Base-by-base conservation (phyloP, 208 protist species). In the Trypanosoma caninum region DNA sequence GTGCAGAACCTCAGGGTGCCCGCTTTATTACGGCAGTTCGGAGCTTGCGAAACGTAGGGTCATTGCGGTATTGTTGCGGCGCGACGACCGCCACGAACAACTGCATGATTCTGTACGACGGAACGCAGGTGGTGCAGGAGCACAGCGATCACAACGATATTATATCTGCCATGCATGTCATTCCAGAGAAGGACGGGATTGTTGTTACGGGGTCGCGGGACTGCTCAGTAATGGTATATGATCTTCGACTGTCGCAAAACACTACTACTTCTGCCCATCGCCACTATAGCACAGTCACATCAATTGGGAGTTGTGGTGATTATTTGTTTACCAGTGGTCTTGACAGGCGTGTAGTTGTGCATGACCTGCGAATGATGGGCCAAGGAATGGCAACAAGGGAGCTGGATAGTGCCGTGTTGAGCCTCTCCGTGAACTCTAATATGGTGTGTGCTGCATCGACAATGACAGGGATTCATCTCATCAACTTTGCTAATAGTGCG, bases 181-280 rank as follows among this genome's bases (percentile, higher is more conserved):
- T 86, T n/a, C 48, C 53, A 18, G 84, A 91, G 34, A 69, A 75
- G 28, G 80, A 89, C 16, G 80, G 69, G 59, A 69, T 70, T 14
- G 67, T 95, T 55, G 72, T 95, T 57, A 91, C 85, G 9, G 89
- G 89, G 27, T 95, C 89, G 9, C 70, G 89, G 18, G 89, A 95
- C 76, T 80, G 82, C 47, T 81, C 78, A 8, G 82, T 89, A 11
- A 78, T 89, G 51, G 56, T 95, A 28, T 95, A 89, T 66, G 89
- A 95, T 59, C 52, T 84, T 37, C 77, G 74, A 30, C 57, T 63
- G 25, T 30, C 81, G 14, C 81, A 86, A 27, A 73, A 59, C 27
- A 62, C 62, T 22, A 73, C 78, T 23, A 74, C 73, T 30, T 66
- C 74, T 52, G 70, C 67, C 16, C 77, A 86, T 54, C 68, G 61